phyloP scores from a whole-genome alignment of 176 grass and related monocot species.

The Cocos nucifera region DNA sequence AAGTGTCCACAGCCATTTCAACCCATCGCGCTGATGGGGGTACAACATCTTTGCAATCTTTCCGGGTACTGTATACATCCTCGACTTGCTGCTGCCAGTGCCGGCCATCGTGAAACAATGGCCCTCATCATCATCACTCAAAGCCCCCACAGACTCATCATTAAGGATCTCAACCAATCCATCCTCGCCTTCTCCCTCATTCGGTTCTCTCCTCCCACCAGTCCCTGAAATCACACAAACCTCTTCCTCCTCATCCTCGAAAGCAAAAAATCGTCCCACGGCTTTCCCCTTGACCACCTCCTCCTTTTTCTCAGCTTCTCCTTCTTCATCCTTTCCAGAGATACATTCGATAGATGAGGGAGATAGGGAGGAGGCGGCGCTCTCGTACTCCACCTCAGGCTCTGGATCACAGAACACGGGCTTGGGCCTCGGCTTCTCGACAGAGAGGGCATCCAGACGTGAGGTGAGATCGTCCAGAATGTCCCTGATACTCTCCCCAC shows the following conservation, averaged over 20 bases:
- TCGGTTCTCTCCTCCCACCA: not conserved
- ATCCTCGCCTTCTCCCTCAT: slow-evolving; percentile 17
- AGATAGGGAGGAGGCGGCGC: slow-evolving; percentile 26
- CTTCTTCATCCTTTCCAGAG: slow-evolving; percentile 1
- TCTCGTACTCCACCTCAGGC: slow-evolving; percentile 5
- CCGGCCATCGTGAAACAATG: slow-evolving; percentile 49
- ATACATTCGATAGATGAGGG: slow-evolving; percentile 9
- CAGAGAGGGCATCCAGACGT: slow-evolving; percentile 52
- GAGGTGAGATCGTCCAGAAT: slow-evolving; percentile 76
- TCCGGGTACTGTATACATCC: slow-evolving; percentile 35
- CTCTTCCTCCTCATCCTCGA: slow-evolving; percentile 5
- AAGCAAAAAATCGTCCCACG: slow-evolving; percentile 7
- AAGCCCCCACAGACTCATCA: not conserved
- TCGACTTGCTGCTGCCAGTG: slow-evolving; percentile 26
- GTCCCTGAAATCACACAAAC: slow-evolving; percentile 7
- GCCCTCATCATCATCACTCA: slow-evolving; percentile 21
- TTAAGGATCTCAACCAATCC: slow-evolving; percentile 6
- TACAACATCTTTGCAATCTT: slow-evolving; percentile 57
- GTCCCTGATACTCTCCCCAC: slow-evolving; percentile 45
- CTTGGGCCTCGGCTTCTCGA: slow-evolving; percentile 29
- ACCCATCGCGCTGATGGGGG: slow-evolving; percentile 57
- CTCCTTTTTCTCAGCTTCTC: slow-evolving; percentile 3
- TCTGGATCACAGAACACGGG: not conserved
- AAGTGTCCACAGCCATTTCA: slow-evolving; percentile 72
- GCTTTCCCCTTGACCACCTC: not conserved